Evolutionary conservation across 1,284 basidiomycete species (phyloP).

Genomic region (Ganoderma resinaceum): DNA sequence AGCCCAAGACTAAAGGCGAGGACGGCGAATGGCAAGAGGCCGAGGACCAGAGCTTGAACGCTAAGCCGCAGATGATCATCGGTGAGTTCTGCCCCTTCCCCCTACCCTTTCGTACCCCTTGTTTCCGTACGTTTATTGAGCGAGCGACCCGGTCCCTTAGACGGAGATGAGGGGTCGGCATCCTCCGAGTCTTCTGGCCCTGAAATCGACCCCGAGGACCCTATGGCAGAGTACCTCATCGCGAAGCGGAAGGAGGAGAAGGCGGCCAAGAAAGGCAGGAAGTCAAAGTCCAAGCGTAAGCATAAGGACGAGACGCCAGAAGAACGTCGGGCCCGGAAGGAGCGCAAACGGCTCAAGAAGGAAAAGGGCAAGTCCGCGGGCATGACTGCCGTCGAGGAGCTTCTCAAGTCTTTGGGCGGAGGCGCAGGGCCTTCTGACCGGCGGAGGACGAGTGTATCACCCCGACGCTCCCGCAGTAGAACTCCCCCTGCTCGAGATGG

Average conservation of each 20-base stretch:
- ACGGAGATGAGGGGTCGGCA: conserved; percentile 62
- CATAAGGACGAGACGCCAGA: conserved; percentile 81
- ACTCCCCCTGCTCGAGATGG: conserved; percentile 25
- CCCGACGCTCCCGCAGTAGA: conserved; percentile 33
- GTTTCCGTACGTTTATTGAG: background rate
- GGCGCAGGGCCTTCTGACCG: conserved; percentile 23
- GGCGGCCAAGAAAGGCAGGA: conserved; percentile 65
- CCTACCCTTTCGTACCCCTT: background rate
- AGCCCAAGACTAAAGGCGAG: conserved; percentile 80
- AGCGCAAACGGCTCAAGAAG: conserved; percentile 67
- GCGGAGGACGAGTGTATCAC: conserved; percentile 32
- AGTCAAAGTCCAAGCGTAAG: conserved; percentile 58
- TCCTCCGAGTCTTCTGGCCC: conserved; percentile 72
- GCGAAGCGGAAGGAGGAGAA: conserved; percentile 74
- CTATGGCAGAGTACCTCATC: conserved; percentile 92
- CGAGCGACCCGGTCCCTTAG: conserved; percentile 40
- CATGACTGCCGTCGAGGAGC: conserved; percentile 56
- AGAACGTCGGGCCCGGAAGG: conserved; percentile 74
- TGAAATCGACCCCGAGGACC: conserved; percentile 93
- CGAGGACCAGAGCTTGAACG: conserved; percentile 87
- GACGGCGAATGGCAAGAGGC: conserved; percentile 91
- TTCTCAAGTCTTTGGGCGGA: conserved; percentile 46
- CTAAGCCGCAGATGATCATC: conserved; percentile 73
- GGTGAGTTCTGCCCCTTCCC: conserved; percentile 52
- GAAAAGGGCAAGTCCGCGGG: conserved; percentile 51